Evolutionary conservation across 2,329 filamentous ascomycete genomes (phyloP).

Genomic region (Xylaria sp.): DNA sequence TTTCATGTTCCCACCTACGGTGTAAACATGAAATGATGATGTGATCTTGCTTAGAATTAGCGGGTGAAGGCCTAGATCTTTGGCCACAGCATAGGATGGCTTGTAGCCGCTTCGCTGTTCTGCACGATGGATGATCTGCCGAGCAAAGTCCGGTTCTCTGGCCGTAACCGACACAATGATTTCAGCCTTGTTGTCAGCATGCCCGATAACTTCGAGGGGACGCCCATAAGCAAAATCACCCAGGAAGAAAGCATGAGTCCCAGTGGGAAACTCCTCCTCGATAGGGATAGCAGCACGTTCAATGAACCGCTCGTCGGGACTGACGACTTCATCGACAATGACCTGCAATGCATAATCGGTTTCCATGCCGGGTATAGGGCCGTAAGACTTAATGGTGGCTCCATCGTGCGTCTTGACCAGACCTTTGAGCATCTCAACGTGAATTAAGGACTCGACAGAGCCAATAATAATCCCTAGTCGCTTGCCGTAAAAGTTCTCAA

Average conservation of each 20-base stretch:
- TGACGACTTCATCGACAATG: slow-evolving; percentile 88
- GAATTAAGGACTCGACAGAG: slow-evolving; percentile 85
- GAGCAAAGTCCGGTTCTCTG: slow-evolving; percentile 84
- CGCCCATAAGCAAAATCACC: slow-evolving; percentile 93
- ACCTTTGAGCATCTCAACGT: slow-evolving; percentile 94
- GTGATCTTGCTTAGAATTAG: slow-evolving; percentile 95
- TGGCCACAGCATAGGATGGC: slow-evolving; percentile 89
- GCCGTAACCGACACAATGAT: slow-evolving; percentile 80
- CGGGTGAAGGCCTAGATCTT: slow-evolving; percentile 81
- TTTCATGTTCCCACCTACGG: slow-evolving; percentile 76
- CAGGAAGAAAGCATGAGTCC: slow-evolving; percentile 88
- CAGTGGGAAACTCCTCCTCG: slow-evolving; percentile 88
- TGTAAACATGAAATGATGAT: slow-evolving; percentile 86
- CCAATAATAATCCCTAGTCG: slow-evolving; percentile 89
- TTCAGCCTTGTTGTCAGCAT: slow-evolving; percentile 78
- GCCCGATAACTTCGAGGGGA: slow-evolving; percentile 82
- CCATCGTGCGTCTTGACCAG: slow-evolving; percentile 90
- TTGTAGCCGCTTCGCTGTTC: slow-evolving; percentile 79
- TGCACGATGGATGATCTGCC: slow-evolving; percentile 74
- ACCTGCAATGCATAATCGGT: slow-evolving; percentile 91
- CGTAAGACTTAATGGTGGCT: slow-evolving; percentile 92
- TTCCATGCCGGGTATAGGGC: slow-evolving; percentile 83
- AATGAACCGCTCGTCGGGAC: slow-evolving; percentile 91
- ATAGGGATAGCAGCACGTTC: slow-evolving; percentile 89
- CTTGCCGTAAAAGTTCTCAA: slow-evolving; percentile 90